Evolutionary conservation across 2,329 filamentous ascomycete genomes (phyloP), one percentile per base, ranked within the genome.

Genomic region (Cadophora malorum): DNA sequence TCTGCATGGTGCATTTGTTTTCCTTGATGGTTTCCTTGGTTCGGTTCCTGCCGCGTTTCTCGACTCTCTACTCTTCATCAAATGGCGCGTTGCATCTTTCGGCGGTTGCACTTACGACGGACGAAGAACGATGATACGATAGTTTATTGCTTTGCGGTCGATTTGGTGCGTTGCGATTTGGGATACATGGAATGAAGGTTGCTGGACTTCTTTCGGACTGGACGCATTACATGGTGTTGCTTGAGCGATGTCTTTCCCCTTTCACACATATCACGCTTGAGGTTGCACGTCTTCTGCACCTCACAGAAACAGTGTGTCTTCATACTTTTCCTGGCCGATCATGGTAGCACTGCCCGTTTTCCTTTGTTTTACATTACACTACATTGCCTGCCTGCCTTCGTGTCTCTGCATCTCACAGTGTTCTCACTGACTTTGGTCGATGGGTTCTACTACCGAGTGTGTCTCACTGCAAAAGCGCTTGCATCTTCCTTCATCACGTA

Each of bases 71-170:
- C 49, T 12, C 14, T 55, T n/a, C 52, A 33, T 55, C 25, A 55
- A 55, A 55, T 14, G 52, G 52, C 28, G 52, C 52, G 52, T 55
- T 55, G 52, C 52, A 55, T 55, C 33, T 28, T 33, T 33, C 52
- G 52, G 52, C 28, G 52, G 28, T 33, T 55, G 14, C 28, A 19
- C 28, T 33, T 55, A 55, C 28, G 52, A 55, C 33, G 52, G 52
- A 55, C 28, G 52, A 33, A 19, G 4, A 12, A 59, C 35, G 33
- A 41, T 41, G 56, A 23, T 45, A 59, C 33, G 56, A 59, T 59
- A 16, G 56, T 16, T 59, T 21, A 4, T 59, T 59, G 10, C 35
- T 45, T 45, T 41, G 33, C 35, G 33, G 14, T 45, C 33, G 56
- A 41, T 28, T 45, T 21, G 35, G 56, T 59, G 56, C 56, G 56